These are phyloP conservation scores for Adansonia grandidieri DNA, from an alignment of 441 rosid genomes.

Conservation along the genomic window DNA sequence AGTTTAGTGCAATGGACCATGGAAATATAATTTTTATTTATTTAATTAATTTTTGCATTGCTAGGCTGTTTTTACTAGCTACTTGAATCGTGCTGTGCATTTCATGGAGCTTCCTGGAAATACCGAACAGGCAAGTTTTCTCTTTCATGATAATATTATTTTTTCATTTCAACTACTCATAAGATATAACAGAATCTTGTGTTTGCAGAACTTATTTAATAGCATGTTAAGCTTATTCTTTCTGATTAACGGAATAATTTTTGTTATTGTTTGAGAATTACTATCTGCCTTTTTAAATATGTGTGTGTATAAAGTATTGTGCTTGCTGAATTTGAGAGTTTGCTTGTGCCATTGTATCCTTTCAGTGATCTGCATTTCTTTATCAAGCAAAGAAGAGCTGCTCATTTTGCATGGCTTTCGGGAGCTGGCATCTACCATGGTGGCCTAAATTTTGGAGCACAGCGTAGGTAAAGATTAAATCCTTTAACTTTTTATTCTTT, in stretches of 20 bases:
- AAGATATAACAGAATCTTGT: background rate
- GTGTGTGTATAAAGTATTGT: constrained; percentile 1
- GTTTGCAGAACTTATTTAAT: constrained; percentile 6
- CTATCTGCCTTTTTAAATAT: background rate
- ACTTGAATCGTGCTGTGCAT: constrained; percentile 89
- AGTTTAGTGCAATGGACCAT: background rate
- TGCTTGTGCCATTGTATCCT: constrained; percentile 32
- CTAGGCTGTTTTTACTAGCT: constrained; percentile 72
- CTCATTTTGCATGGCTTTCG: constrained; percentile 99
- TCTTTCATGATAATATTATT: constrained; percentile 13
- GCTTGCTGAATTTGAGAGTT: constrained; percentile 32
- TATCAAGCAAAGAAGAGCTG: constrained; percentile 97
- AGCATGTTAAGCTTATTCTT: constrained; percentile 10
- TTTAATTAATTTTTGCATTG: constrained; percentile 23
- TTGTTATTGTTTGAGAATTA: constrained; percentile 21
- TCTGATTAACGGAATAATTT: background rate
- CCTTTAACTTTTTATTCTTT: constrained; percentile 34
- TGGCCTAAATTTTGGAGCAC: constrained; percentile 97
- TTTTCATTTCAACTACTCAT: background rate
- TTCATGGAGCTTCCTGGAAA: constrained; percentile 99
- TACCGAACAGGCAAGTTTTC: constrained; percentile 85
- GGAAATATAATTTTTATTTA: background rate
- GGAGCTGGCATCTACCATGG: constrained; percentile 99
- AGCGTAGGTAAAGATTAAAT: constrained; percentile 65
- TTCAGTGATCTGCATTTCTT: constrained; percentile 92